Percentiles rank a stretch among this genome's conserved stretches.
phyloP scores from a whole-genome alignment of 1,139 yeast genomes.

The Blastobotrys proliferans region DNA sequence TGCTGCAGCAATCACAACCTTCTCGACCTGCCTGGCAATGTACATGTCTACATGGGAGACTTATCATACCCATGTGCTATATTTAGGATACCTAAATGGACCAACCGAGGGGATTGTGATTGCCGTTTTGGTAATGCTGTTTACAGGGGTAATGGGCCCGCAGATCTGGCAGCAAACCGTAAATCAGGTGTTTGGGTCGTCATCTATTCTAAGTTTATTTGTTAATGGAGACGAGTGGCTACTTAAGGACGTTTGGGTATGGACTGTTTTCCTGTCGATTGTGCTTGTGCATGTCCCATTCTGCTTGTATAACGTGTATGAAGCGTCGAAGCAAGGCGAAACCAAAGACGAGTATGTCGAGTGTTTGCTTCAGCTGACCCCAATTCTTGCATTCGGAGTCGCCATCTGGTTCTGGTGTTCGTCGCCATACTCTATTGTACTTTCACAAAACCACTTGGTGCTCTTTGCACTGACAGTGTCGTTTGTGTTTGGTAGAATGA shows the following conservation, averaged over 20 bases:
- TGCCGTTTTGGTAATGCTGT: conserved; percentile 49
- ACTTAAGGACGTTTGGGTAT: conserved; percentile 34
- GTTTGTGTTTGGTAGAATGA: conserved; percentile 65
- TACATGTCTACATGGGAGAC: conserved; percentile 80
- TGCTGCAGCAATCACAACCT: conserved; percentile 48
- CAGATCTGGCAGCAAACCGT: conserved; percentile 47
- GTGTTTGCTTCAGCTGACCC: conserved; percentile 37
- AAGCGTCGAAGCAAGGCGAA: conserved; percentile 42
- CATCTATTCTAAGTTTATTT: conserved; percentile 15
- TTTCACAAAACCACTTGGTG: conserved; percentile 45
- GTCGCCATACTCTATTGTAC: conserved; percentile 36
- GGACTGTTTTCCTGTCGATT: conserved; percentile 46
- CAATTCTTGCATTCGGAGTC: conserved; percentile 29
- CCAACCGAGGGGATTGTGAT: conserved; percentile 78
- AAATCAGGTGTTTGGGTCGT: conserved; percentile 16
- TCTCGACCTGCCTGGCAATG: conserved; percentile 65
- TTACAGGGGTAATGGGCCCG: conserved; percentile 61
- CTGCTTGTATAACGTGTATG: conserved; percentile 53
- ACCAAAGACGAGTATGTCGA: conserved; percentile 47
- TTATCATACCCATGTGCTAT: conserved; percentile 67
- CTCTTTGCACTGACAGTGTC: conserved; percentile 61
- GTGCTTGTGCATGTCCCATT: conserved; percentile 45
- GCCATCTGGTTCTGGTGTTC: conserved; percentile 35
- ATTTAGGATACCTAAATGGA: conserved; percentile 64
- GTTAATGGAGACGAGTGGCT: conserved; percentile 32